Evolutionary conservation across 352 stramenopile genomes (phyloP).

Genomic region (Pythium grandisporangium): DNA sequence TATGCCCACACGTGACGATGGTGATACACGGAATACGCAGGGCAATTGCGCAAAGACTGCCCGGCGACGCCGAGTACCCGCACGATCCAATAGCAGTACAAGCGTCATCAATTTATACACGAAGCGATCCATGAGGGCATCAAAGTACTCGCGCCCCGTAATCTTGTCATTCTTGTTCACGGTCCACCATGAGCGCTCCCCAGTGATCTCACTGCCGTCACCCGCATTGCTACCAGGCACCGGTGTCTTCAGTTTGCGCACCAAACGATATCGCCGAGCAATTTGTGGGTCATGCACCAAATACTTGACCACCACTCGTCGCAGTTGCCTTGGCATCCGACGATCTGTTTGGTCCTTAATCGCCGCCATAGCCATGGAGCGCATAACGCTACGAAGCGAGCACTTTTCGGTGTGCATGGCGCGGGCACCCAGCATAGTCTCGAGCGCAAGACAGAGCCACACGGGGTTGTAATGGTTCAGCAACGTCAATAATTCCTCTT

Average conservation of each 20-base stretch:
- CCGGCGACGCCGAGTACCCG: slow-evolving; percentile 56
- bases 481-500: slow-evolving; percentile 76
- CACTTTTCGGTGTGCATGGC: slow-evolving; percentile 52
- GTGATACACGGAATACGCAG: slow-evolving; percentile 82
- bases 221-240: slow-evolving; percentile 42
- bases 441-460: slow-evolving; percentile 87
- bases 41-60: slow-evolving; percentile 78
- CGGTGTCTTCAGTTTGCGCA: slow-evolving; percentile 63
- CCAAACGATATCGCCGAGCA: slow-evolving; percentile 46
- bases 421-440: slow-evolving; percentile 71
- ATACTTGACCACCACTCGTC: slow-evolving; percentile 56
- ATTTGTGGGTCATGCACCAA: slow-evolving; percentile 55
- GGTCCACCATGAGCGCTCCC: too few relatives aligned
- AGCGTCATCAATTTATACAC: slow-evolving; percentile 90
- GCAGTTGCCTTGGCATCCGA: slow-evolving; percentile 47
- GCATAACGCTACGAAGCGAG: slow-evolving; percentile 40
- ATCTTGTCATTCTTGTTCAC: slow-evolving; percentile 52
- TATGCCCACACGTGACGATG: too few relatives aligned
- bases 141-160: slow-evolving; percentile 68
- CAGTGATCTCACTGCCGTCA: too few relatives aligned
- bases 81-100: slow-evolving; percentile 89
- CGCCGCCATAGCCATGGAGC: slow-evolving; percentile 2
- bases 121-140: slow-evolving; percentile 81
- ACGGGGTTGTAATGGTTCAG: slow-evolving; percentile 89
- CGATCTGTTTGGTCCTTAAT: slow-evolving; percentile 6